Percentiles rank a stretch among this genome's conserved stretches.
Evolutionary conservation across 1,284 basidiomycete genomes (phyloP).

Genomic region (Leccinum pachyderme): DNA sequence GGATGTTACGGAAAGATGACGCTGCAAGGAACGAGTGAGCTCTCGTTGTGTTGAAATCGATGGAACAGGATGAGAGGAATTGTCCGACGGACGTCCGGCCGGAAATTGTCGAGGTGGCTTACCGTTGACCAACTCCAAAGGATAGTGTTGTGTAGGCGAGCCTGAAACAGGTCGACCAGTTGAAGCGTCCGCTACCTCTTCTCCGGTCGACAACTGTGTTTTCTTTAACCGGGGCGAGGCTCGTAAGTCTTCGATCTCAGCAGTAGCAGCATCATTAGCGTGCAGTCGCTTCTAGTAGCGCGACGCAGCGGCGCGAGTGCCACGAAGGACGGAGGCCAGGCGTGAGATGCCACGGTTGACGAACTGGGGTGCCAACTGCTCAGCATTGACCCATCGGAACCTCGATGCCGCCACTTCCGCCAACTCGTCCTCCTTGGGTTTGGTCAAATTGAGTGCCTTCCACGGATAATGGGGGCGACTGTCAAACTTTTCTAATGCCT

Average conservation of each 20-base stretch:
- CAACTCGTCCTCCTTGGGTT: slow-evolving; percentile 29
- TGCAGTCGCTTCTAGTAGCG: slow-evolving; percentile 26
- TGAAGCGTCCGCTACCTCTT: slow-evolving; percentile 1
- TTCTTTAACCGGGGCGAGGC: slow-evolving; percentile 30
- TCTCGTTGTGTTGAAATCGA: slow-evolving; percentile 13
- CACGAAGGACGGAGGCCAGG: slow-evolving; percentile 18
- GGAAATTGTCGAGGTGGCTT: slow-evolving; percentile 34
- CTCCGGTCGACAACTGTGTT: slow-evolving; percentile 17
- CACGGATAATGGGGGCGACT: slow-evolving; percentile 29
- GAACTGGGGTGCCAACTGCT: slow-evolving; percentile 32
- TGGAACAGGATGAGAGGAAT: neutral
- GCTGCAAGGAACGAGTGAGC: slow-evolving; percentile 26
- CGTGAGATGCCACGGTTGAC: slow-evolving; percentile 25
- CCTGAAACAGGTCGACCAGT: slow-evolving; percentile 6
- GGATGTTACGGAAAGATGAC: slow-evolving; percentile 30
- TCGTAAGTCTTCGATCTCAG: slow-evolving; percentile 8
- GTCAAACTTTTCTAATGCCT: slow-evolving; percentile 40
- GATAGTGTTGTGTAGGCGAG: slow-evolving; percentile 1
- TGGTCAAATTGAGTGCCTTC: slow-evolving; percentile 23
- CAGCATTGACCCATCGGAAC: slow-evolving; percentile 34
- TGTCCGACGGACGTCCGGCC: slow-evolving; percentile 18
- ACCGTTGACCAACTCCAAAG: slow-evolving; percentile 27
- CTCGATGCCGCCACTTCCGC: slow-evolving; percentile 28
- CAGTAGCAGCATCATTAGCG: slow-evolving; percentile 8
- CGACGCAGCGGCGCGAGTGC: slow-evolving; percentile 1